phyloP scores from a whole-genome alignment of 192 early-diverging fungal genomes.

The Coemansia sp. region DNA sequence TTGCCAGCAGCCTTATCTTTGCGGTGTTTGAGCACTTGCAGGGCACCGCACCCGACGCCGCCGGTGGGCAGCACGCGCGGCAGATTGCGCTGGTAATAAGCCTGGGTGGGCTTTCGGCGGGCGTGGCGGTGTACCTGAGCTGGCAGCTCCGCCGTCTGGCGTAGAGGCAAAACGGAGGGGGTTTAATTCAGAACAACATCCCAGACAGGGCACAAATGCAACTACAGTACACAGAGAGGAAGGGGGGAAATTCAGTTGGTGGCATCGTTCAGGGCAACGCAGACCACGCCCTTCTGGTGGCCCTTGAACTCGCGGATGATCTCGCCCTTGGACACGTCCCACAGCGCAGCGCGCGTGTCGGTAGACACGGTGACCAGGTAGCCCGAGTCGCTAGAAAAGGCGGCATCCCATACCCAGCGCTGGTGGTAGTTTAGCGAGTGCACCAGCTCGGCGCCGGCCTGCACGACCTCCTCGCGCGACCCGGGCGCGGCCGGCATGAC shows the following conservation, averaged over 20 bases:
- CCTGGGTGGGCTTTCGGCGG: conserved; percentile 34
- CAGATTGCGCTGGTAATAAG: conserved; percentile 42
- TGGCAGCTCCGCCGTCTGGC: conserved; percentile 17
- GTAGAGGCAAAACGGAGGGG: too few species aligned
- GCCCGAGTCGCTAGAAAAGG: conserved; percentile 46
- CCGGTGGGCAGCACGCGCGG: conserved; percentile 28
- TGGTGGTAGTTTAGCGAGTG: conserved; percentile 39
- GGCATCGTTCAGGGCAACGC: conserved; percentile 50
- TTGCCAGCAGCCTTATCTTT: conserved; percentile 71
- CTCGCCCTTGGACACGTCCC: conserved; percentile 34
- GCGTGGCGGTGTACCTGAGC: conserved; percentile 25
- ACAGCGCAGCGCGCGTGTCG: conserved; percentile 45
- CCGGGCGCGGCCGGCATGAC: conserved; percentile 4
- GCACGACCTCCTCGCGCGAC: conserved; percentile 12
- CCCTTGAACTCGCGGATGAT: conserved; percentile 52
- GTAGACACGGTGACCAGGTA: conserved; percentile 51
- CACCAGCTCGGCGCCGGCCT: conserved; percentile 30
- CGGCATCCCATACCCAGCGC: conserved; percentile 53
- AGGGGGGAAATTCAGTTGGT: conserved; percentile 5
- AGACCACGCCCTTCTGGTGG: conserved; percentile 45
- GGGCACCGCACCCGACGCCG: conserved; percentile 4
- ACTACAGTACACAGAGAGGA: conserved; percentile 5
- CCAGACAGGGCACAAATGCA: too few species aligned
- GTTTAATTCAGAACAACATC: too few species aligned
- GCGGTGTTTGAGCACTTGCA: conserved; percentile 57